phyloP scores from a whole-genome alignment of 2,329 filamentous ascomycete genomes.

The Thielaviopsis populi region DNA sequence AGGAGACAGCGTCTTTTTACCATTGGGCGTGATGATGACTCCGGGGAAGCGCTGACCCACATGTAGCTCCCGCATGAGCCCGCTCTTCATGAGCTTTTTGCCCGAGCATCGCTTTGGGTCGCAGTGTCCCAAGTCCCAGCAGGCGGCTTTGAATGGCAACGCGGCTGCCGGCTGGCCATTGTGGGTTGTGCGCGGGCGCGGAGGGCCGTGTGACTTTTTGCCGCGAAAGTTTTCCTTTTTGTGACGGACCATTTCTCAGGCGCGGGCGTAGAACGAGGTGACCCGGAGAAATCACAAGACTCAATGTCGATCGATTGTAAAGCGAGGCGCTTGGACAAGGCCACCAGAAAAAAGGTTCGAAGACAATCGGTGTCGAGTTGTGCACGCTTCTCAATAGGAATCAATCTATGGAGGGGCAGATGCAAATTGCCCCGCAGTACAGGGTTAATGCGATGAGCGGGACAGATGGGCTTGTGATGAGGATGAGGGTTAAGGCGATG shows the following conservation, averaged over 20 bases:
- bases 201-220: conserved; percentile 50
- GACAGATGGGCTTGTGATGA: not conserved
- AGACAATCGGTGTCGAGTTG: not conserved
- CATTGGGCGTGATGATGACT: conserved; percentile 90
- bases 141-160: conserved; percentile 73
- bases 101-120: conserved; percentile 94
- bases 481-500: not conserved
- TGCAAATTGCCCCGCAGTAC: conserved; percentile 13
- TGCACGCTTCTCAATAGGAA: not conserved
- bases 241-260: conserved; percentile 70
- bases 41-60: conserved; percentile 84
- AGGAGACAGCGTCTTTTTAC: conserved; percentile 68
- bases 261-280: not conserved
- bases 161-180: conserved; percentile 26
- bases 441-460: not conserved
- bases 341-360: not conserved
- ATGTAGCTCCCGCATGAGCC: conserved; percentile 83
- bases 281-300: not conserved
- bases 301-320: not conserved
- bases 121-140: conserved; percentile 96
- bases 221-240: conserved; percentile 80
- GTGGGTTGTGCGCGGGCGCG: conserved; percentile 39
- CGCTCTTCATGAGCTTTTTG: conserved; percentile 82
- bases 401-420: conserved; percentile 13
- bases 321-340: not conserved